These are phyloP conservation scores for Candida koratica DNA, from an alignment of 805 yeast species.

Conservation along the genomic window DNA sequence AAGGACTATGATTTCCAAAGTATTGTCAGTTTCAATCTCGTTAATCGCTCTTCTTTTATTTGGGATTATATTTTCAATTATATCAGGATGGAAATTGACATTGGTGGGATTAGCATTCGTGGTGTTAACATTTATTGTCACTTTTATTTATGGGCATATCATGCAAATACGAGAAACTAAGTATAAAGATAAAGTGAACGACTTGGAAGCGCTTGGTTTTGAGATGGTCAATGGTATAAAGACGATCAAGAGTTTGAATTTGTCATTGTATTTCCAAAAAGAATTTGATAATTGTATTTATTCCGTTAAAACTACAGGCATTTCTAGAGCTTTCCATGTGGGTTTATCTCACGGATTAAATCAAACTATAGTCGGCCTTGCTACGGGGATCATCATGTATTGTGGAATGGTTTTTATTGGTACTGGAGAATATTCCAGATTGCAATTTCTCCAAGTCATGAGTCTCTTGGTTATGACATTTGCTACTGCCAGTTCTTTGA, in stretches of 20 bases:
- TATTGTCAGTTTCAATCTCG: conserved; percentile 51
- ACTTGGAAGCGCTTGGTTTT: conserved; percentile 47
- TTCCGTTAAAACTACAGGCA: conserved; percentile 38
- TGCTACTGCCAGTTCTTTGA: conserved; percentile 54
- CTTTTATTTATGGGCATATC: conserved; percentile 49
- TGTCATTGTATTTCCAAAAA: conserved; percentile 45
- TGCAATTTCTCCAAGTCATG: conserved; percentile 64
- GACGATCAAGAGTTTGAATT: conserved; percentile 57
- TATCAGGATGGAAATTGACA: conserved; percentile 81
- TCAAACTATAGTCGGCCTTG: conserved; percentile 49
- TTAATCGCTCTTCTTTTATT: conserved; percentile 50
- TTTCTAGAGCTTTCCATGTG: conserved; percentile 50
- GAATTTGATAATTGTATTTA: conserved; percentile 31
- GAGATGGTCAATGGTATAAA: conserved; percentile 58
- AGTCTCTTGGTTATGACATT: conserved; percentile 72
- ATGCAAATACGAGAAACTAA: conserved; percentile 53
- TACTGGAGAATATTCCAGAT: conserved; percentile 47
- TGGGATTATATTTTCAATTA: conserved; percentile 76
- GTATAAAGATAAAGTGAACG: conserved; percentile 56
- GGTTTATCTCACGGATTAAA: conserved; percentile 67
- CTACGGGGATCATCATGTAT: conserved; percentile 71
- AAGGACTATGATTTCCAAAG: conserved; percentile 59
- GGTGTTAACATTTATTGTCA: conserved; percentile 54
- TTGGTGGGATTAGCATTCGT: conserved; percentile 75
- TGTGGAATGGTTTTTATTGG: conserved; percentile 77